These are phyloP conservation scores for Volvariella surrecta DNA, from an alignment of 1,284 basidiomycete genomes.

Conservation along the genomic window DNA sequence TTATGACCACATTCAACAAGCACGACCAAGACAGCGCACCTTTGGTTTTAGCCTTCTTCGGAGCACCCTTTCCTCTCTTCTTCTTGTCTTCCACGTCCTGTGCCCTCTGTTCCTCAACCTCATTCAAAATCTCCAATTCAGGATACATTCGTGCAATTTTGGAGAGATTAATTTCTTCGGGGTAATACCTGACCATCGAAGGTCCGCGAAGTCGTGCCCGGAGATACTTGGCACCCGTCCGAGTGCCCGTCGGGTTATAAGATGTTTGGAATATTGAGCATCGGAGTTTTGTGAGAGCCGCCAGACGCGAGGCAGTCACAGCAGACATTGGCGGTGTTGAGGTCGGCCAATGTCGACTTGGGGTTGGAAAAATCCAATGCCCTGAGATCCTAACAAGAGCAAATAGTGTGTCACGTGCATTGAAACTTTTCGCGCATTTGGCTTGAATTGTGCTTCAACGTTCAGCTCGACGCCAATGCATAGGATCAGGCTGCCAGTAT, in stretches of 20 bases:
- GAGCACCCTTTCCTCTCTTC: constrained; percentile 71
- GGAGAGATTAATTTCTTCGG: constrained; percentile 43
- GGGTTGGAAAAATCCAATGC: too few relatives aligned
- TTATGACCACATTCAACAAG: background rate
- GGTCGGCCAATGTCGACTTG: background rate
- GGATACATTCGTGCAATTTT: constrained; percentile 42
- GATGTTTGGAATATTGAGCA: constrained; percentile 76
- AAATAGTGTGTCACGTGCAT: too few relatives aligned
- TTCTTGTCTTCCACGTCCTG: constrained; percentile 60
- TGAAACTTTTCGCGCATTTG: too few relatives aligned
- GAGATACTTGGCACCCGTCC: constrained; percentile 84
- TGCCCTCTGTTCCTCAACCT: constrained; percentile 55
- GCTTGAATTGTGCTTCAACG: too few relatives aligned
- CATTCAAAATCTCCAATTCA: constrained; percentile 50
- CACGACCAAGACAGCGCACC: constrained; percentile 26
- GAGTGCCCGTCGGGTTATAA: constrained; percentile 70
- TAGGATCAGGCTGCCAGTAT: too few relatives aligned
- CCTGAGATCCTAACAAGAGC: too few relatives aligned
- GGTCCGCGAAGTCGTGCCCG: constrained; percentile 69
- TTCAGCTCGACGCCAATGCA: too few relatives aligned
- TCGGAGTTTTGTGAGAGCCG: constrained; percentile 47
- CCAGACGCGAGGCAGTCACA: constrained; percentile 26
- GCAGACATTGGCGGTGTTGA: background rate
- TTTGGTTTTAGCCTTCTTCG: constrained; percentile 66
- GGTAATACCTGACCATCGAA: constrained; percentile 74